phyloP scores from a whole-genome alignment of 1,284 basidiomycete genomes.

The Cutaneotrichosporon cutaneum region DNA sequence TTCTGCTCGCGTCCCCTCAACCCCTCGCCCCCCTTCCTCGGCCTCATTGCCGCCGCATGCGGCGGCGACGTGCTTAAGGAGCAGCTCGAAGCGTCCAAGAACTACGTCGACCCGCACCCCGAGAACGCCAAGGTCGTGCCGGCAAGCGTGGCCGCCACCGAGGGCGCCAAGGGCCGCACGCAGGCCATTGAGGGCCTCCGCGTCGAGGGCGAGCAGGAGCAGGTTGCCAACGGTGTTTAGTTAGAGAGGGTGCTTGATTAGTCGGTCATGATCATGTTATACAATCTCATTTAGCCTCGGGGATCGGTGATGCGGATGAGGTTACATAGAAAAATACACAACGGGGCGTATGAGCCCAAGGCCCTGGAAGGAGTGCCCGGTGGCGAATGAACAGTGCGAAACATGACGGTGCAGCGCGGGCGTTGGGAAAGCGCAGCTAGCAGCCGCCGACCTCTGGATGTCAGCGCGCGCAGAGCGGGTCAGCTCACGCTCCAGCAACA shows the following conservation, averaged over 20 bases:
- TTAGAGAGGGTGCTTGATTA: constrained; percentile 10
- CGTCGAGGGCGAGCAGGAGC: constrained; percentile 29
- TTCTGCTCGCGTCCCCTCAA: constrained; percentile 99
- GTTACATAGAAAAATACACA: constrained; percentile 10
- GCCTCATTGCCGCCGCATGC: constrained; percentile 85
- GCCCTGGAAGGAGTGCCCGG: background rate
- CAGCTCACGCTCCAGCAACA: constrained; percentile 84
- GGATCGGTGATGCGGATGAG: background rate
- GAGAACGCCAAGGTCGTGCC: constrained; percentile 51
- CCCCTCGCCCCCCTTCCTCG: constrained; percentile 95
- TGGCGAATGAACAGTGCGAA: background rate
- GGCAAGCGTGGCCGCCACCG: constrained; percentile 46
- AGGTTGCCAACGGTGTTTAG: constrained; percentile 6
- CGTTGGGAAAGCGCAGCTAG: background rate
- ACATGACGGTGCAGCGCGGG: background rate
- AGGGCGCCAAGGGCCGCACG: constrained; percentile 41
- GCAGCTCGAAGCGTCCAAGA: constrained; percentile 68
- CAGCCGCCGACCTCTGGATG: constrained; percentile 40
- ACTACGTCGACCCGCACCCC: constrained; percentile 59
- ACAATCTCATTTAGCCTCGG: constrained; percentile 1
- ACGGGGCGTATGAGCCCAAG: background rate
- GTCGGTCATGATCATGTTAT: constrained; percentile 5
- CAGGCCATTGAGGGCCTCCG: constrained; percentile 45
- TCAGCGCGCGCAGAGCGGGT: background rate
- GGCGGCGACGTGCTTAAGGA: constrained; percentile 65